Evolutionary conservation across 2,329 filamentous ascomycete species (phyloP), one percentile per base, ranked within the genome.

Genomic region (Fusarium sp.): DNA sequence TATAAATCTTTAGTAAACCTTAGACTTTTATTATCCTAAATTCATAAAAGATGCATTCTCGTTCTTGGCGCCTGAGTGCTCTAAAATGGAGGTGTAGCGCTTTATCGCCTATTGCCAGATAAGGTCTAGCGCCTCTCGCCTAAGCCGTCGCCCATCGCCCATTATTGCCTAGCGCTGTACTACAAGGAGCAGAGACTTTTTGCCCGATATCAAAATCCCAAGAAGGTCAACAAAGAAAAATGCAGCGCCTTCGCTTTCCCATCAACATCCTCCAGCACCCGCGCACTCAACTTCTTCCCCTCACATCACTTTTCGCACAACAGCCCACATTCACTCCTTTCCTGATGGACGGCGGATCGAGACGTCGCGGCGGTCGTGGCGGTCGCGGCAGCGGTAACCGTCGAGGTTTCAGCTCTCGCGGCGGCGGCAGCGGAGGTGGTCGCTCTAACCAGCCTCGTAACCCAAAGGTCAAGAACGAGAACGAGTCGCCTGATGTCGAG

Each of bases 181-280:
- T 41, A 65, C 65, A 45, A 58, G 9, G 42, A 51, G 66, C 66
- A 69, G 66, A 69, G 66, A 69, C 66, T 69, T 69, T 69, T 51
- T 50, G 24, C 65, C 53, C 41, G 22, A 33, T 70, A 69, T 70
- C 66, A 69, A 65, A 61, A 53, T n/a, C 31, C 11, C 5, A 36
- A 6, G 6, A 8, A 14, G n/a, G 15, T 51, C 47, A 63, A 55
- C 53, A 66, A 51, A 54, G 31, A 69, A 70, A 53, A 51, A 55
- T 70, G 66, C 66, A 70, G 30, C 60, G 50, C 15, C 65, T 70
- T 55, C 38, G 65, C 5, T 47, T 69, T 30, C 24, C 24, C 33
- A 39, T 54, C 39, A 69, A 38, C 35, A 35, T 69, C 13, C 11
- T 64, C 22, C 63, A 48, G 5, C 22, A 13, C 14, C 28, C 47